A percentile compares a stretch with the other conserved stretches of the same genome.
Conservation (phyloP, 208 protist species). For the Trypanosomatidae sp. region DNA sequence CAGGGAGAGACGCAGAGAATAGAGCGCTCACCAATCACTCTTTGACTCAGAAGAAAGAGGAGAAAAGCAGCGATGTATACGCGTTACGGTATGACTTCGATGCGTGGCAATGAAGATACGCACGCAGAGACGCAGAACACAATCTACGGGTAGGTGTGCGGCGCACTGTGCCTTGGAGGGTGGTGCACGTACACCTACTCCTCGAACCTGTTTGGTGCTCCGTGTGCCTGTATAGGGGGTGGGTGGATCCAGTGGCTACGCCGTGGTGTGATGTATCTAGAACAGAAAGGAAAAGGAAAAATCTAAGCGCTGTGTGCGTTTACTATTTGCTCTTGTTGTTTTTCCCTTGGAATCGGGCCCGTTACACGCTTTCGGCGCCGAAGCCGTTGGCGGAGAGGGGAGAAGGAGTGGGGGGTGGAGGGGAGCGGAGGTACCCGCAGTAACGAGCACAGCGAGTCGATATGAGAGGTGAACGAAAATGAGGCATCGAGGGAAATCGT, state of each 20-base stretch:
- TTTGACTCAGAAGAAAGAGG: background rate
- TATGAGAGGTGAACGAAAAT: background rate
- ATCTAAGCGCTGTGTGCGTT: background rate
- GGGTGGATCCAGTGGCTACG: background rate
- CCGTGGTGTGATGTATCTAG: background rate
- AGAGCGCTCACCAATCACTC: background rate
- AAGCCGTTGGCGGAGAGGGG: background rate
- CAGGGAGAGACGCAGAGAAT: background rate
- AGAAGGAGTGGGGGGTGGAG: background rate
- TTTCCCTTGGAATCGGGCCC: background rate
- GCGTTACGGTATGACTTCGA: background rate
- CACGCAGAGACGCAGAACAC: background rate
- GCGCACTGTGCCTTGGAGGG: background rate
- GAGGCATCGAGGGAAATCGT: background rate
- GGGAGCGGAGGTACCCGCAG: background rate
- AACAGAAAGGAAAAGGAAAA: background rate
- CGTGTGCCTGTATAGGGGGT: background rate
- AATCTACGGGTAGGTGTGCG: background rate
- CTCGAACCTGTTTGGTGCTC: background rate
- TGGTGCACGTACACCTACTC: background rate
- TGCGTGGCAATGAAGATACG: background rate
- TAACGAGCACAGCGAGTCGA: background rate
- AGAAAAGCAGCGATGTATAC: background rate
- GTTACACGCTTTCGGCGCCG: background rate
- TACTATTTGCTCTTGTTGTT: background rate